Evolutionary conservation across 257 asterid genomes (phyloP).

Genomic region (Gentiana straminea): DNA sequence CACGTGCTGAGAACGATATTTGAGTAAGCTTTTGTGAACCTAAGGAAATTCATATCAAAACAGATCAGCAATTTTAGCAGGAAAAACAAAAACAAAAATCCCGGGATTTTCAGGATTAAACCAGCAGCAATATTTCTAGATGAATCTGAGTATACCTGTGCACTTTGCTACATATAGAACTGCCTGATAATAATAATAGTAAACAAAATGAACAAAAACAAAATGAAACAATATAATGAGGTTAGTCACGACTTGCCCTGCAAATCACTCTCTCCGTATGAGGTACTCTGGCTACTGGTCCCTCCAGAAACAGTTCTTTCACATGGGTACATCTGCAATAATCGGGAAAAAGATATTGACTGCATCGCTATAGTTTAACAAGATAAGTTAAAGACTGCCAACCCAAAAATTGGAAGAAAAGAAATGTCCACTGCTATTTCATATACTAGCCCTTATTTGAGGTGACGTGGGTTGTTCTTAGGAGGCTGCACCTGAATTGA

Average conservation of each 20-base stretch:
- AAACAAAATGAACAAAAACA: background rate
- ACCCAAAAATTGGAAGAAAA: too few species aligned
- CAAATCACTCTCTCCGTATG: constrained; percentile 8
- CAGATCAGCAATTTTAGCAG: background rate
- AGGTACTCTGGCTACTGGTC: constrained; percentile 13
- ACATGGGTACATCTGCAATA: constrained; percentile 35
- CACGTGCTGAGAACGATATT: constrained; percentile 30
- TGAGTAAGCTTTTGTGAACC: constrained; percentile 31
- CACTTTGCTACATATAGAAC: background rate
- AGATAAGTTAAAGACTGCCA: background rate
- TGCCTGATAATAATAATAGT: background rate
- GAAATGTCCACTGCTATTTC: too few species aligned
- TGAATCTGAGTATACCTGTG: background rate
- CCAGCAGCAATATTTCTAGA: background rate
- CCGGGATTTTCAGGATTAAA: background rate
- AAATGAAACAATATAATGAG: too few species aligned
- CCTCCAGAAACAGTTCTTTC: constrained; percentile 25
- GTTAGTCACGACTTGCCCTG: constrained; percentile 1
- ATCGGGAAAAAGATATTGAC: constrained; percentile 10
- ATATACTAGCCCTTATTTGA: too few species aligned
- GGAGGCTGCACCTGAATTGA: too few species aligned
- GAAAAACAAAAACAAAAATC: background rate
- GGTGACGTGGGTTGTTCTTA: too few species aligned
- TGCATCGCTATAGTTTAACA: background rate
- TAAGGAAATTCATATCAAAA: constrained; percentile 4